A percentile compares a stretch with the other conserved stretches of the same genome.
Conservation (phyloP, 352 stramenopile species). For the Globisporangium sylvaticum region DNA sequence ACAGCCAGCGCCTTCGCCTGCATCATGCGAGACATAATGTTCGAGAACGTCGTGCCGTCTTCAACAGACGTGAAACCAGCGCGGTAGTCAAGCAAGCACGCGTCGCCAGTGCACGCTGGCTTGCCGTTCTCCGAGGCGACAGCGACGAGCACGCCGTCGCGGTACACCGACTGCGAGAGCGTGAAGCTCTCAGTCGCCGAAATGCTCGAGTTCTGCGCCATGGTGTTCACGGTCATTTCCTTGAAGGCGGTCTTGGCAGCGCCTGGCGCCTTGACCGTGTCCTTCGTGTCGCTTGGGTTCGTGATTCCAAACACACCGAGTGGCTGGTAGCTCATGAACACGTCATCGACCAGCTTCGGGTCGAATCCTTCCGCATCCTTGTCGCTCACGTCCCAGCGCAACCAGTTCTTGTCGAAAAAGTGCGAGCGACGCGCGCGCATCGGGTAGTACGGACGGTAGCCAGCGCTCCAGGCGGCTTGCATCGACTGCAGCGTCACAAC, state of each 20-base stretch:
- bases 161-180: slow-evolving; percentile 20
- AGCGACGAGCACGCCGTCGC: slow-evolving; percentile 12
- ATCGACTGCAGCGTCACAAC: slow-evolving; percentile 56
- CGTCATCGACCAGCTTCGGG: slow-evolving; percentile 25
- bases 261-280: slow-evolving; percentile 20
- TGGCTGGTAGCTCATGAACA: slow-evolving; percentile 55
- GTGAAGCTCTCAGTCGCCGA: slow-evolving; percentile 20
- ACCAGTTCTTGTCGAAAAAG: slow-evolving; percentile 72
- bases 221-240: slow-evolving; percentile 13
- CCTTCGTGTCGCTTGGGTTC: slow-evolving; percentile 17
- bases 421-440: slow-evolving; percentile 45
- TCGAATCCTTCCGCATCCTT: slow-evolving; percentile 34
- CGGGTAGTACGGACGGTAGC: slow-evolving; percentile 72
- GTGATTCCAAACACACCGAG: slow-evolving; percentile 50
- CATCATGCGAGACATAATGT: slow-evolving; percentile 79
- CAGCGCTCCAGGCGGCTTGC: slow-evolving; percentile 29
- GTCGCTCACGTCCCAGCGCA: slow-evolving; percentile 49
- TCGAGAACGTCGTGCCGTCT: slow-evolving; percentile 24
- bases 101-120: slow-evolving; percentile 24
- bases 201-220: slow-evolving; percentile 20
- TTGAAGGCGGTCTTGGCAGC: slow-evolving; percentile 23
- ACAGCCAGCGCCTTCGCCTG: slow-evolving; percentile 69
- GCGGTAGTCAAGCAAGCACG: slow-evolving; percentile 40
- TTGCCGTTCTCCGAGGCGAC: slow-evolving; percentile 16
- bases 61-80: slow-evolving; percentile 36